A percentile compares a stretch with the other conserved stretches of the same genome.
Evolutionary conservation across 352 stramenopile genomes (phyloP).

Genomic region (Phytophthora pinifolia): DNA sequence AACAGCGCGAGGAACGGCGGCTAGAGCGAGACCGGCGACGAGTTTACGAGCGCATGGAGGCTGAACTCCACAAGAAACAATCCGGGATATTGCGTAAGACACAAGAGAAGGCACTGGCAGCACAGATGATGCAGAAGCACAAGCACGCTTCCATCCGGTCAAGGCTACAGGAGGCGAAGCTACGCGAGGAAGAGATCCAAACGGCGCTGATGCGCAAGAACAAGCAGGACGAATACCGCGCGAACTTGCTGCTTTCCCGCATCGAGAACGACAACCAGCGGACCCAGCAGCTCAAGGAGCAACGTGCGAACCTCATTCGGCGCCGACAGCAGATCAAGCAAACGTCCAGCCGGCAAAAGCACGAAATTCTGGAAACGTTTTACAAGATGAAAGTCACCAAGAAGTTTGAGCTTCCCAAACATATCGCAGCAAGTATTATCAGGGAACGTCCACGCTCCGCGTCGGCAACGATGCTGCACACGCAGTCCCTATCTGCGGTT

Average conservation of each 20-base stretch:
- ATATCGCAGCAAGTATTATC: conserved; percentile 37
- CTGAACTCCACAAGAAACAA: conserved; percentile 51
- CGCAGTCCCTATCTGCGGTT: conserved; percentile 30
- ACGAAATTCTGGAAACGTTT: conserved; percentile 77
- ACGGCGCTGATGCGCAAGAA: conserved; percentile 52
- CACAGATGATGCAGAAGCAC: conserved; percentile 52
- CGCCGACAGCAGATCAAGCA: conserved; percentile 72
- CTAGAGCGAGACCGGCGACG: conserved; percentile 52
- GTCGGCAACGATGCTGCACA: conserved; percentile 25
- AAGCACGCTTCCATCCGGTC: conserved; percentile 51
- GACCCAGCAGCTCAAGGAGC: conserved; percentile 49
- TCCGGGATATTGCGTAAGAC: conserved; percentile 39
- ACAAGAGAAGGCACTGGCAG: conserved; percentile 54
- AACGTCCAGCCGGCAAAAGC: conserved; percentile 54
- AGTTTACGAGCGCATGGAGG: conserved; percentile 66
- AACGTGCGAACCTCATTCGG: conserved; percentile 55
- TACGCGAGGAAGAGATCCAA: conserved; percentile 82
- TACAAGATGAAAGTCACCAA: conserved; percentile 86
- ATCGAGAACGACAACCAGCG: conserved; percentile 70
- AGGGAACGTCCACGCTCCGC: conserved; percentile 42
- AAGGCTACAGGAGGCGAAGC: conserved; percentile 65
- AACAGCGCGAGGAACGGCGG: conserved; percentile 49
- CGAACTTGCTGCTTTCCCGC: conserved; percentile 52
- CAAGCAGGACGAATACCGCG: conserved; percentile 65
- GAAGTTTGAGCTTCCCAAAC: conserved; percentile 61